Evolutionary conservation across 2,329 filamentous ascomycete species (phyloP), one percentile per base, ranked within the genome.

Genomic region (Monosporascus cannonballus): DNA sequence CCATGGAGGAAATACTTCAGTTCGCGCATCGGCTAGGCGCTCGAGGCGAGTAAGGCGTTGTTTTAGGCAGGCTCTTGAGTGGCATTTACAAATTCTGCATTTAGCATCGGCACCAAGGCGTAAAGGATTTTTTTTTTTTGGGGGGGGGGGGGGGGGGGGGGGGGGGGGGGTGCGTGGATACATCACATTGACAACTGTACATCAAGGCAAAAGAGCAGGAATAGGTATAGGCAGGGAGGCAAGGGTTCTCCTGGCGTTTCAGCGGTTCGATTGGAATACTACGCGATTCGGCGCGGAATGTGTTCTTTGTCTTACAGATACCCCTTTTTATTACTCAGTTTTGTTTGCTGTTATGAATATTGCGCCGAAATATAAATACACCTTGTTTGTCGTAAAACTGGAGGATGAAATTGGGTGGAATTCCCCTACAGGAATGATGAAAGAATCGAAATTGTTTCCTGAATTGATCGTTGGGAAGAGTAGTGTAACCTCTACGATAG

Each of bases 51-150:
- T 20, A 46, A 15, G 49, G 14, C 17, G 30, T 45, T 44, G 18
- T 11, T 42, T 38, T 22, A 36, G 37, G 46, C 30, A n/a, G 42
- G n/a, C n/a, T 39, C 41, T 58, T 15, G 17, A 41, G 5, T n/a
- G 48, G 53, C 54, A 53, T 56, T 51, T 54, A 46, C 52, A 51
- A 52, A 46, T 46, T 46, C 22, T 22, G 39, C 39, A 42, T 42
- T 20, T 18, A 20, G 39, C 39, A 42, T 42, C 39, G 24, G 9
- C 39, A 34, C 11, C 30, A 14, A 34, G 39, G 39, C 39, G 39
- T 20, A 42, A 42, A 24, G 18, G 18, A 20, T 14, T 20, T 20
- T 20, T n/a, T n/a, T n/a, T n/a, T n/a, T n/a, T n/a, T n/a, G n/a
- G n/a, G n/a, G n/a, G n/a, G n/a, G n/a, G n/a, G n/a, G n/a, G n/a